phyloP scores from a whole-genome alignment of 2,329 filamentous ascomycete species.

The Cladorrhinum sp. region DNA sequence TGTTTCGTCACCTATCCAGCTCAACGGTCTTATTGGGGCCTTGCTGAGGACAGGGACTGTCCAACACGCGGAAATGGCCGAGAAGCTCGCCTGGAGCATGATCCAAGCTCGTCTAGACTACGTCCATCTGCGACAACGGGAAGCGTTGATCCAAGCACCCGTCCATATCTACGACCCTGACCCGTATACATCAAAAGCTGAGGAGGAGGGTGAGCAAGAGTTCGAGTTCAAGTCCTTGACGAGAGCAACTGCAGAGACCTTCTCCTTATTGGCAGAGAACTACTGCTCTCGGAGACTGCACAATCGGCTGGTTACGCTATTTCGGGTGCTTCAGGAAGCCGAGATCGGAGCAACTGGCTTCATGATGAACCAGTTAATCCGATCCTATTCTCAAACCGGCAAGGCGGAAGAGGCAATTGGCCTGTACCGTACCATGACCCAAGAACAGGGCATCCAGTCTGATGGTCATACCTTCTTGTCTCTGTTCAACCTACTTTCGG shows the following conservation, averaged over 20 bases:
- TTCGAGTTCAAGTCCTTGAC: slow-evolving; percentile 41
- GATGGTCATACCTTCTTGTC: slow-evolving; percentile 67
- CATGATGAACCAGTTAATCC: slow-evolving; percentile 76
- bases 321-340: slow-evolving; percentile 58
- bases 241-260: slow-evolving; percentile 71
- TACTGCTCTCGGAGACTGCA: slow-evolving; percentile 63
- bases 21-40: slow-evolving; percentile 78
- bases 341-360: slow-evolving; percentile 67
- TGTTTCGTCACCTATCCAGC: slow-evolving; percentile 66
- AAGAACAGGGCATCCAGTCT: slow-evolving; percentile 49
- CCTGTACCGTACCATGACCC: slow-evolving; percentile 55
- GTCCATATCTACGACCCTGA: slow-evolving; percentile 29
- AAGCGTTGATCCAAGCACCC: slow-evolving; percentile 26
- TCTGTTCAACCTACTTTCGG: slow-evolving; percentile 59
- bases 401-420: slow-evolving; percentile 51
- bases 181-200: not conserved
- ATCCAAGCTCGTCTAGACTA: slow-evolving; percentile 64
- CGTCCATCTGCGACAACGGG: slow-evolving; percentile 48
- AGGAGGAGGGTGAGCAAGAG: slow-evolving; percentile 13
- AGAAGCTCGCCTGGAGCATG: slow-evolving; percentile 73
- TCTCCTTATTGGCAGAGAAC: slow-evolving; percentile 69
- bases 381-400: slow-evolving; percentile 60
- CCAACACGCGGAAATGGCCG: slow-evolving; percentile 57
- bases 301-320: slow-evolving; percentile 56
- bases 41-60: slow-evolving; percentile 65